Evolutionary conservation across 192 early-diverging fungal species (phyloP).

Genomic region (Glomus cerebriforme): DNA sequence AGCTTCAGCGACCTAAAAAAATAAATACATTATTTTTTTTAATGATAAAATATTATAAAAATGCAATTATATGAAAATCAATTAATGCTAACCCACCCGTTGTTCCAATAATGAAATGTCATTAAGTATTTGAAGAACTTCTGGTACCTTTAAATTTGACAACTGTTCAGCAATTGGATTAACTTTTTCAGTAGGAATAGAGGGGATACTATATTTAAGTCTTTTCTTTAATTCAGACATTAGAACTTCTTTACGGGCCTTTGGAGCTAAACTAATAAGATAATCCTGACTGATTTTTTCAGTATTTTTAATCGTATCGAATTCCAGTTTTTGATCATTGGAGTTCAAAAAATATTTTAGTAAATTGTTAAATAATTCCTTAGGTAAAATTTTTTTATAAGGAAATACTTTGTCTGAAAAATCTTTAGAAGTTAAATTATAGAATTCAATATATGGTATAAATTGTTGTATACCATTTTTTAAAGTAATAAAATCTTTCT

Average conservation of each 20-base stretch:
- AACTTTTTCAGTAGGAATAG: slow-evolving; percentile 28
- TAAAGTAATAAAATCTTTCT: no score
- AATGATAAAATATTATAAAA: neutral
- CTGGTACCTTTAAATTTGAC: slow-evolving; percentile 10
- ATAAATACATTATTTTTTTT: neutral
- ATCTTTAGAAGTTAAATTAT: no score
- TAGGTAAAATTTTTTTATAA: no score
- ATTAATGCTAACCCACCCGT: slow-evolving; percentile 33
- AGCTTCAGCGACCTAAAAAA: slow-evolving; percentile 23
- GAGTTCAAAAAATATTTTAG: no score
- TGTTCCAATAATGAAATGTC: slow-evolving; percentile 13
- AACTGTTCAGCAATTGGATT: slow-evolving; percentile 31
- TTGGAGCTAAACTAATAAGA: slow-evolving; percentile 23
- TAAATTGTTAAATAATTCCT: no score
- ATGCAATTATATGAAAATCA: neutral
- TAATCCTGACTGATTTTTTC: slow-evolving; percentile 13
- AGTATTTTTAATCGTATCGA: no score
- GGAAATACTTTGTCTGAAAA: no score
- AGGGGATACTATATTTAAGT: slow-evolving; percentile 27
- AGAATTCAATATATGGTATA: no score
- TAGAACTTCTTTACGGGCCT: slow-evolving; percentile 27
- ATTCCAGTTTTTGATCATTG: no score
- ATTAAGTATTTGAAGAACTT: slow-evolving; percentile 26
- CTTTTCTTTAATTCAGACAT: slow-evolving; percentile 35
- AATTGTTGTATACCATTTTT: no score